Conservation (phyloP, 31 red algal genomes). For the Asparagopsis taxiformis region DNA sequence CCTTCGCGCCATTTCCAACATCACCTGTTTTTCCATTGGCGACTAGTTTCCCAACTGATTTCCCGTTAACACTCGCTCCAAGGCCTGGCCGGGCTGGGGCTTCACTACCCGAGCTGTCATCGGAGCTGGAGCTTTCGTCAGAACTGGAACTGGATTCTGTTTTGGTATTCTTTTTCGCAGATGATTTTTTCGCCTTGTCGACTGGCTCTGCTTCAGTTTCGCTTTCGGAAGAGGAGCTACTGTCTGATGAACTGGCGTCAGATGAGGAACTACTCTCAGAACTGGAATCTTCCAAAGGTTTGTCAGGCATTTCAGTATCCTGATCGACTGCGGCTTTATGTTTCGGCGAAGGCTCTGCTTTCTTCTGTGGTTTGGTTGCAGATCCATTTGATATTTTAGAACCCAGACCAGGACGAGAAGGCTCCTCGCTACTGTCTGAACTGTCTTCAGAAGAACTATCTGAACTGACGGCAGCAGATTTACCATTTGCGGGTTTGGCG, state of each 20-base stretch:
- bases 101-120: neutral
- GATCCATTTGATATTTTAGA: neutral
- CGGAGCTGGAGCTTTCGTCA: slow-evolving; percentile 2
- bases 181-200: slow-evolving; percentile 4
- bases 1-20: too few relatives aligned
- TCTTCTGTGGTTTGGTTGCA: neutral
- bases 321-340: too few relatives aligned
- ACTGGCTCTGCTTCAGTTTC: neutral
- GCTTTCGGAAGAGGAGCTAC: neutral
- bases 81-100: neutral
- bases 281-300: too few relatives aligned
- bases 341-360: neutral
- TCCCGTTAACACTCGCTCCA: neutral
- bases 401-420: neutral
- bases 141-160: neutral
- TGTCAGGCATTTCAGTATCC: too few relatives aligned
- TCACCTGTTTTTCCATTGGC: too few relatives aligned
- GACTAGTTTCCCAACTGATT: neutral
- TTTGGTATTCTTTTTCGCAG: neutral
- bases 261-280: neutral
- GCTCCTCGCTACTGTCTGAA: neutral
- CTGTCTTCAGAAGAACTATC: neutral
- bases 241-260: neutral
- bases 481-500: too few relatives aligned
- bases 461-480: too few relatives aligned